A percentile compares a stretch with the other conserved stretches of the same genome.
phyloP scores from a whole-genome alignment of 2,329 filamentous ascomycete species.

The Orbilia oligospora region DNA sequence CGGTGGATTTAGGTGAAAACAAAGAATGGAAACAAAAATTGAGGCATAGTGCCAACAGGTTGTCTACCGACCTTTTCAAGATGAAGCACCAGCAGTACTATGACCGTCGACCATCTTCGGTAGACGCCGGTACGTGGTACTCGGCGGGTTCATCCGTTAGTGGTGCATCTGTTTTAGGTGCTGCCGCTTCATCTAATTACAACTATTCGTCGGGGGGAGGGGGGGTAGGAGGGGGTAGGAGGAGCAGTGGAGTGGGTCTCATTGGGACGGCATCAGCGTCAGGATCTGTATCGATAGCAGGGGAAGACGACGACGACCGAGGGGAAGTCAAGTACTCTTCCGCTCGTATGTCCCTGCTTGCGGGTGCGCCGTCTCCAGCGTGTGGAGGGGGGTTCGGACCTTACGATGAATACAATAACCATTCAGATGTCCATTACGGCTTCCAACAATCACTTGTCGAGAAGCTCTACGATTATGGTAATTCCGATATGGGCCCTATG shows the following conservation, averaged over 20 bases:
- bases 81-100: constrained; percentile 46
- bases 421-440: constrained; percentile 31
- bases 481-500: neutral
- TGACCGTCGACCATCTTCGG: constrained; percentile 48
- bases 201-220: constrained; percentile 17
- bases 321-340: constrained; percentile 46
- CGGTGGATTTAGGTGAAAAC: constrained; percentile 21
- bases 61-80: constrained; percentile 51
- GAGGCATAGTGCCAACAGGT: constrained; percentile 24
- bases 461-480: constrained; percentile 39
- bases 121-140: constrained; percentile 42
- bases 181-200: constrained; percentile 10
- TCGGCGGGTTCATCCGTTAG: constrained; percentile 46
- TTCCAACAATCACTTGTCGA: constrained; percentile 41
- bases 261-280: constrained; percentile 19
- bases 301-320: constrained; percentile 43
- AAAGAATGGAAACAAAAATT: constrained; percentile 45
- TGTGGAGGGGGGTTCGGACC: constrained; percentile 30
- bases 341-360: constrained; percentile 35
- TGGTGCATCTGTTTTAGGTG: constrained; percentile 28
- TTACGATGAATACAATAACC: constrained; percentile 9
- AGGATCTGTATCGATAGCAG: constrained; percentile 15
- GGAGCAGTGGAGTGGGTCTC: constrained; percentile 22
- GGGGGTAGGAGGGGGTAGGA: constrained; percentile 7
- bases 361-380: constrained; percentile 26